A percentile compares a stretch with the other conserved stretches of the same genome.
Evolutionary conservation across 2,329 filamentous ascomycete genomes (phyloP).

Genomic region (Thyridium curvatum): DNA sequence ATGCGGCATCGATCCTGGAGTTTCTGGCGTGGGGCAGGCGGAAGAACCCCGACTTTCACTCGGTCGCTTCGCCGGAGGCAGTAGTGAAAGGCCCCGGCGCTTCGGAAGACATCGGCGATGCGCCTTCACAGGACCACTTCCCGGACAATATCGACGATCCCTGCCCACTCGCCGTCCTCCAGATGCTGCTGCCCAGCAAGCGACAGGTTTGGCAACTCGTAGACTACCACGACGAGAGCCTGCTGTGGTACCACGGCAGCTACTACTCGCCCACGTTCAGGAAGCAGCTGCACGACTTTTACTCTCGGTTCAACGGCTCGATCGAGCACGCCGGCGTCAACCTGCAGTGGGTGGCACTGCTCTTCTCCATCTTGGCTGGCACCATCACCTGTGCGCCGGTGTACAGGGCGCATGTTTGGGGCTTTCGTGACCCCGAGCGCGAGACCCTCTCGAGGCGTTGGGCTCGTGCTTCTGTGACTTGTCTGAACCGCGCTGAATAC

Average conservation of each 20-base stretch:
- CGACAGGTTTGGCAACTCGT: conserved; percentile 13
- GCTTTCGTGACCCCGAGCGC: conserved; percentile 33
- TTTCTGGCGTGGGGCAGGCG: conserved; percentile 40
- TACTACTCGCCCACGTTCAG: conserved; percentile 24
- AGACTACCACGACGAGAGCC: conserved; percentile 12
- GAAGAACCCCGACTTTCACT: conserved; percentile 25
- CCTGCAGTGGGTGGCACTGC: conserved; percentile 37
- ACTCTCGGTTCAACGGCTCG: conserved; percentile 21
- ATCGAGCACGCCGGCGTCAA: conserved; percentile 24
- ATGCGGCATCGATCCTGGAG: conserved; percentile 38
- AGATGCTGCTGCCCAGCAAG: conserved; percentile 13
- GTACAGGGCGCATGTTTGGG: conserved; percentile 28
- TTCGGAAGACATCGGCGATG: conserved; percentile 5
- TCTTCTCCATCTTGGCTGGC: conserved; percentile 36
- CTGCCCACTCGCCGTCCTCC: conserved; percentile 9
- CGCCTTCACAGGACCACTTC: background rate
- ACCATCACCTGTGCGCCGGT: conserved; percentile 33
- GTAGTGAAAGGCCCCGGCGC: conserved; percentile 1
- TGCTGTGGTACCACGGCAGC: conserved; percentile 18
- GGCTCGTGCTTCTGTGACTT: conserved; percentile 36
- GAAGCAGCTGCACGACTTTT: conserved; percentile 28
- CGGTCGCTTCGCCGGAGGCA: conserved; percentile 13
- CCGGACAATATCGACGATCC: conserved; percentile 5
- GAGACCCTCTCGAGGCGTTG: conserved; percentile 32
- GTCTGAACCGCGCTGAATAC: conserved; percentile 38